phyloP scores from a whole-genome alignment of 768 basidiomycete genomes.

The Podaxis pistillaris region DNA sequence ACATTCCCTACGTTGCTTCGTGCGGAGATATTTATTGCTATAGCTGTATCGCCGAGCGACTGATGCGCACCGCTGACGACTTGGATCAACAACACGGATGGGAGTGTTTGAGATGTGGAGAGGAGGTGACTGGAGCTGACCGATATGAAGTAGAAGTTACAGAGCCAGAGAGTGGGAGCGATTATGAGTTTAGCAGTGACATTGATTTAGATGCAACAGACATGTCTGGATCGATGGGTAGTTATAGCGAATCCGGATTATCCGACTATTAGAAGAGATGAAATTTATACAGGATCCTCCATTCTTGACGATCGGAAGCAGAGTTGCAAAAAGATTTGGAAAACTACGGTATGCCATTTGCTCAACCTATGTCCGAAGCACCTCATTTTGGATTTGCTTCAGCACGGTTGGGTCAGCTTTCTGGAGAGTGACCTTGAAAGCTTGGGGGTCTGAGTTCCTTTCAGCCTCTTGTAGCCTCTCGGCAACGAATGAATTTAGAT shows the following conservation, averaged over 20 bases:
- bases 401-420: constrained; percentile 75
- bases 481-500: constrained; percentile 61
- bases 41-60: constrained; percentile 82
- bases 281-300: constrained; percentile 15
- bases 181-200: constrained; percentile 61
- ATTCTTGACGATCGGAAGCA: not conserved
- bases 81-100: constrained; percentile 57
- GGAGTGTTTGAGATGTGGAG: constrained; percentile 83
- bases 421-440: constrained; percentile 62
- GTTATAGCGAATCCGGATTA: constrained; percentile 46
- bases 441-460: constrained; percentile 49
- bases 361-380: constrained; percentile 27
- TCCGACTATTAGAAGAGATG: constrained; percentile 28
- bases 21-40: constrained; percentile 93
- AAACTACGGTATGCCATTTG: not conserved
- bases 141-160: constrained; percentile 48
- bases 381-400: constrained; percentile 61
- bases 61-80: constrained; percentile 73
- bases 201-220: constrained; percentile 46
- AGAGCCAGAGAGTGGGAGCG: constrained; percentile 43
- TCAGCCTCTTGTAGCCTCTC: constrained; percentile 64
- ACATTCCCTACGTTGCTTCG: constrained; percentile 79
- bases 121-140: constrained; percentile 61
- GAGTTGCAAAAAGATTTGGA: constrained; percentile 4
- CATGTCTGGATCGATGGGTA: constrained; percentile 55